Base-by-base conservation (phyloP, 805 yeast species). In the Starmerella powellii region DNA sequence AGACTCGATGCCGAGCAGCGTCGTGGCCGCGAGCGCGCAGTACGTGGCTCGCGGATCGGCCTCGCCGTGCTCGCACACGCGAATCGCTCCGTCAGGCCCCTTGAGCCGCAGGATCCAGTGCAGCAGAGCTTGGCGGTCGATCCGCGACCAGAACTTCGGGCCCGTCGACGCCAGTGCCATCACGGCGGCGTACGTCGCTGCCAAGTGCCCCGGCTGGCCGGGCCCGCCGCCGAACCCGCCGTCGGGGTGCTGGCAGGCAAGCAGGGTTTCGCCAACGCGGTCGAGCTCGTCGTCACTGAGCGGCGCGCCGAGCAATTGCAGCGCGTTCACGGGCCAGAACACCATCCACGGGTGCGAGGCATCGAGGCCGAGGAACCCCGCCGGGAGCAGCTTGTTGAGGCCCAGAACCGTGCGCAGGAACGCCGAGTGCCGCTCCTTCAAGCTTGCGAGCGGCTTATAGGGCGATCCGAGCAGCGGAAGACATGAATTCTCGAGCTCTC, bases 311-410 rank as follows among this genome's bases (percentile, higher is more conserved):
- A 79, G 48, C 1, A 75, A 41, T 2, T 57, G 51, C 34, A 68
- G 52, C 0, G 78, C 67, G 56, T 84, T 85, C 34, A 72, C 56
- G 6, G 79, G 62, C 98, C 98, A 91, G 57, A 81, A 88, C 1
- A 82, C 45, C 55, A 88, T 63, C 97, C 97, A 91, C 0, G 94
- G 77, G 46, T 80, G 86, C n/a, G 91, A 81, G 0, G 96, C 91
- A 60, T 88, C 96, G 36, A 84, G 65, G 0, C 70, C 70, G 3
- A 60, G 56, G 57, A 71, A 79, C 8, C 59, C 63, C 2, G 62
- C 48, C 0, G 86, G 81, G 21, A 81, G 64, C 15, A 68, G 63
- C 11, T 12, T 6, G 12, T 24, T 33, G 23, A 41, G 36, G 10
- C 60, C 56, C 8, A 56, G 51, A 19, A 75, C 60, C n/a, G 55